phyloP scores from a whole-genome alignment of 73 alveolate species.

The Paramecium sexaurelia region DNA sequence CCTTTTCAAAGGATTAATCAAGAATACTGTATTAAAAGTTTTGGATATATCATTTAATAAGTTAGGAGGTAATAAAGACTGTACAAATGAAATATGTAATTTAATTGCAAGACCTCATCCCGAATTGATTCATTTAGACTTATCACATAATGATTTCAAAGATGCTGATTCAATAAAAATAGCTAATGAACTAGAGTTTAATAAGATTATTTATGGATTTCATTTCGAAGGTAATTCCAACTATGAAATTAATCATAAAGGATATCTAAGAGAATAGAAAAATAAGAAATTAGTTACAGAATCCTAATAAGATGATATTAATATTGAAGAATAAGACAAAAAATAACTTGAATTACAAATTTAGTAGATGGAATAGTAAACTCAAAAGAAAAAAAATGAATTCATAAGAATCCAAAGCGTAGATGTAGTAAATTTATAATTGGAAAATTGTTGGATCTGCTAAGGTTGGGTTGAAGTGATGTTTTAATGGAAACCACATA shows the following conservation, averaged over 20 bases:
- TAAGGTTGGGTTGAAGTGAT: slow-evolving; percentile 94
- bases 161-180: background rate
- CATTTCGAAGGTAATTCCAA: slow-evolving; percentile 64
- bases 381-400: background rate
- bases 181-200: slow-evolving; percentile 38
- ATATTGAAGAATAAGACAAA: slow-evolving; percentile 12
- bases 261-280: slow-evolving; percentile 13
- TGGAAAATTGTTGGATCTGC: slow-evolving; percentile 94
- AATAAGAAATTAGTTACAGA: background rate
- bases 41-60: slow-evolving; percentile 58
- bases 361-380: background rate
- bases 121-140: slow-evolving; percentile 50
- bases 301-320: background rate
- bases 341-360: background rate
- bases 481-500: slow-evolving; percentile 80
- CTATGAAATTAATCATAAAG: slow-evolving; percentile 24
- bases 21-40: slow-evolving; percentile 50
- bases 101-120: slow-evolving; percentile 36
- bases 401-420: slow-evolving; percentile 25
- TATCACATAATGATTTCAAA: slow-evolving; percentile 61
- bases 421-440: background rate
- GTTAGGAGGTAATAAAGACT: slow-evolving; percentile 40
- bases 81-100: slow-evolving; percentile 53
- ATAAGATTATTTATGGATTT: slow-evolving; percentile 54
- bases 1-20: slow-evolving; percentile 38